Evolutionary conservation across 192 early-diverging fungal species (phyloP), one percentile per base, ranked within the genome.

Genomic region (Coemansia sp.): DNA sequence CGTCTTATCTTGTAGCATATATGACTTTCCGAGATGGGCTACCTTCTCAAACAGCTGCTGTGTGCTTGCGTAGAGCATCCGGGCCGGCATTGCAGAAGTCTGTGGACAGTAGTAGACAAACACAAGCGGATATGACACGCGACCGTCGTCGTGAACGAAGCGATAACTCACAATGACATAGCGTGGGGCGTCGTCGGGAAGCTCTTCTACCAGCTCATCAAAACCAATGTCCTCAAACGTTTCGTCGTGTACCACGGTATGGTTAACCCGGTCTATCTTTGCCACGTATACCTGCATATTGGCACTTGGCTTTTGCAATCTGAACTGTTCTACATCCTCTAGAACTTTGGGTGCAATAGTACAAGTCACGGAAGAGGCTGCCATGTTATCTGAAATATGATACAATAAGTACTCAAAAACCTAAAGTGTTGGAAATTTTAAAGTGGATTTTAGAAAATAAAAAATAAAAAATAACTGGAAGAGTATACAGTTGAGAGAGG

Each of bases 71-170:
- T 92, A 77, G 40, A 77, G 55, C 61, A 71, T 66, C 7, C 48
- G 67, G 26, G 55, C 49, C 12, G 46, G n/a, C 12, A 72, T 53
- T 40, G 64, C 43, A 4, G 65, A 69, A 59, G 79, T 87, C 82
- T 82, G 56, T 3, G 88, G 89, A 16, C 82, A 82, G 69, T 89
- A 89, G 61, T 87, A 89, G 16, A 91, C 70, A 57, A 91, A 88
- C 4, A 91, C 83, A 23, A 95, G 74, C 0, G 94, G 94, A 42
- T 86, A 94, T 8, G 86, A 88, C 16, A 86, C 74, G 7, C 92
- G 85, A 15, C 90, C 92, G 66, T 79, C 76, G 0, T 88, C 58
- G 40, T 72, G 71, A 30, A 10, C 62, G 34, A 61, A 51, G 20
- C 43, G 52, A 35, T 68, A 64, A 42, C 71, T 68, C 7, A 82